These are phyloP conservation scores for Theobroma grandiflorum DNA, from an alignment of 441 rosid species.

Conservation along the genomic window DNA sequence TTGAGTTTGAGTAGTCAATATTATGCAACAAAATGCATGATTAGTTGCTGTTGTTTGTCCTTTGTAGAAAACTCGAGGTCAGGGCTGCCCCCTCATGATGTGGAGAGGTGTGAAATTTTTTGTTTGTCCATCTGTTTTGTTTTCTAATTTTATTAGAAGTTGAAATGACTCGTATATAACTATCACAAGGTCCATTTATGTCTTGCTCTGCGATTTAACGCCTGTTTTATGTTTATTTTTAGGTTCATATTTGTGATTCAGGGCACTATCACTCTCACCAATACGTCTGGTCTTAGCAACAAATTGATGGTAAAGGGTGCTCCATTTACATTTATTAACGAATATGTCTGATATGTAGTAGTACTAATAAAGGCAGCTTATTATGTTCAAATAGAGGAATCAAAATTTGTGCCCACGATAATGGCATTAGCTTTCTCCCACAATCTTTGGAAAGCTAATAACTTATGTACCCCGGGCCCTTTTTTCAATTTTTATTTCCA, in stretches of 20 bases:
- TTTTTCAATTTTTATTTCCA: neutral
- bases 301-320: slow-evolving; percentile 60
- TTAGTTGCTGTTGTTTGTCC: neutral
- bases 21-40: slow-evolving; percentile 13
- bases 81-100: slow-evolving; percentile 59
- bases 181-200: slow-evolving; percentile 16
- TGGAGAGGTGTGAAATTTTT: slow-evolving; percentile 65
- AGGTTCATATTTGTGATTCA: slow-evolving; percentile 84
- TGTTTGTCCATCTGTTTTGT: slow-evolving; percentile 10
- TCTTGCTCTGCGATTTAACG: slow-evolving; percentile 26
- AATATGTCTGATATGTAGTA: neutral
- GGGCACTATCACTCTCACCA: slow-evolving; percentile 61
- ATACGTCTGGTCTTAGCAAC: slow-evolving; percentile 51
- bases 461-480: neutral
- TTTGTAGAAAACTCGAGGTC: slow-evolving; percentile 78
- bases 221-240: slow-evolving; percentile 31
- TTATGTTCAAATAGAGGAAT: neutral
- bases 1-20: slow-evolving; percentile 12
- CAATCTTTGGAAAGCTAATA: neutral
- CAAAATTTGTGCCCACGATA: neutral
- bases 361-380: neutral
- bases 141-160: neutral
- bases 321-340: slow-evolving; percentile 16
- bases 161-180: slow-evolving; percentile 3
- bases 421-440: neutral